Percentiles rank a stretch among this genome's conserved stretches.
Evolutionary conservation across 192 early-diverging fungal species (phyloP).

Genomic region (Coemansia sp.): DNA sequence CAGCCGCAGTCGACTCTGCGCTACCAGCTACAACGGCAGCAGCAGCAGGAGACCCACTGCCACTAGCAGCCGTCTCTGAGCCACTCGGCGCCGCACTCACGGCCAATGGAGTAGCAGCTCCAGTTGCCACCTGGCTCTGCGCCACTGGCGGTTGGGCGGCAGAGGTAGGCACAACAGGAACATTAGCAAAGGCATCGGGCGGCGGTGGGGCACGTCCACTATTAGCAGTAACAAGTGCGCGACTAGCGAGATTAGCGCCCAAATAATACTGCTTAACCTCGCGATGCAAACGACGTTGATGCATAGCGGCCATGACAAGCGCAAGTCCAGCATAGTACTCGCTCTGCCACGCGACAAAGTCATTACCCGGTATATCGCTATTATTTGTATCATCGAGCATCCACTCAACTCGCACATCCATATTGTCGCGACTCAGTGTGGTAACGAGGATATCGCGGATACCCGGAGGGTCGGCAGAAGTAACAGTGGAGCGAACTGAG

Average conservation of each 20-base stretch:
- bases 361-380: neutral
- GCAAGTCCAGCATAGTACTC: constrained; percentile 30
- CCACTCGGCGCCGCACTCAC: neutral
- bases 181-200: constrained; percentile 34
- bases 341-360: constrained; percentile 46
- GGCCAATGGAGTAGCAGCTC: neutral
- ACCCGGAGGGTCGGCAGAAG: neutral
- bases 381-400: constrained; percentile 5
- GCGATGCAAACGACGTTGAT: constrained; percentile 39
- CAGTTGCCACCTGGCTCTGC: neutral
- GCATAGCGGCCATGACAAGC: constrained; percentile 35
- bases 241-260: constrained; percentile 23
- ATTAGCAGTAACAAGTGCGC: neutral
- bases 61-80: neutral
- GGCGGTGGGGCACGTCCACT: neutral
- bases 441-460: constrained; percentile 35
- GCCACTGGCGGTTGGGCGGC: neutral
- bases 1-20: neutral
- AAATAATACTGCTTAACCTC: constrained; percentile 20
- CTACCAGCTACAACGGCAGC: neutral
- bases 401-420: constrained; percentile 48
- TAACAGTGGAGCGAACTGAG: constrained; percentile 22
- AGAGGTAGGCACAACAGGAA: neutral
- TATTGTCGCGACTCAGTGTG: constrained; percentile 42
- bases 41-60: constrained; percentile 9